phyloP scores from a whole-genome alignment of 2,329 filamentous ascomycete genomes.

The Sclerotinia nivalis region DNA sequence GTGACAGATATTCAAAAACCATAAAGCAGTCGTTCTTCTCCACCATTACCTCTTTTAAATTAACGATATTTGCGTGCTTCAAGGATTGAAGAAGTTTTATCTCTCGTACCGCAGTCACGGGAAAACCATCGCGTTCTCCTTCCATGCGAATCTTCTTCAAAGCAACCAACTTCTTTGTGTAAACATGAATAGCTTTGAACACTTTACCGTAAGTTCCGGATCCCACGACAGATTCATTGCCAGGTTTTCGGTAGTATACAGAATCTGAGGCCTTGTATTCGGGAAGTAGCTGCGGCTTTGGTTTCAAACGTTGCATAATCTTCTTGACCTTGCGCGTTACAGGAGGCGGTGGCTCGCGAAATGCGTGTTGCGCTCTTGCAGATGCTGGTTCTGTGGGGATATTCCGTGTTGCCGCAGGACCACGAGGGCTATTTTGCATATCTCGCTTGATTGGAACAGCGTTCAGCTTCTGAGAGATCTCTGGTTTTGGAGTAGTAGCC shows the following conservation, averaged over 20 bases:
- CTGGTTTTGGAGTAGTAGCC: conserved; percentile 56
- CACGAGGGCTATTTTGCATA: conserved; percentile 41
- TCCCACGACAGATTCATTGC: conserved; percentile 95
- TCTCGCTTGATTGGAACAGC: conserved; percentile 44
- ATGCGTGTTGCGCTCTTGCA: conserved; percentile 42
- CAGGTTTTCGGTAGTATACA: conserved; percentile 91
- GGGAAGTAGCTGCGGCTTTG: conserved; percentile 66
- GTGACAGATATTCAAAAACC: conserved; percentile 98
- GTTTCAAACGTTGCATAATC: conserved; percentile 69
- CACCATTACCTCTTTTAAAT: conserved; percentile 91
- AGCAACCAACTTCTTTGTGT: conserved; percentile 79
- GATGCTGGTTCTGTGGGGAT: conserved; percentile 58
- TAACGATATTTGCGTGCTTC: conserved; percentile 79
- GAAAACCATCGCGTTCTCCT: conserved; percentile 86
- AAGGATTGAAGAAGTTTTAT: conserved; percentile 90
- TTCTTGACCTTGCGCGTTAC: conserved; percentile 61
- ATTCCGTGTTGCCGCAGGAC: conserved; percentile 44
- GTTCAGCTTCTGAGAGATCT: conserved; percentile 70
- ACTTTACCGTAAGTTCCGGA: conserved; percentile 96
- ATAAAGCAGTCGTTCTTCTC: conserved; percentile 99
- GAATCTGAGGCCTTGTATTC: conserved; percentile 80
- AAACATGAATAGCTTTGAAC: conserved; percentile 92
- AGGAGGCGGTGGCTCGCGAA: conserved; percentile 43
- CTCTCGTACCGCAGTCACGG: conserved; percentile 86
- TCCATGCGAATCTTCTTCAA: conserved; percentile 94